Evolutionary conservation across 805 yeast genomes (phyloP), one percentile per base, ranked within the genome.

Genomic region (Metschnikowia drakensbergensis): DNA sequence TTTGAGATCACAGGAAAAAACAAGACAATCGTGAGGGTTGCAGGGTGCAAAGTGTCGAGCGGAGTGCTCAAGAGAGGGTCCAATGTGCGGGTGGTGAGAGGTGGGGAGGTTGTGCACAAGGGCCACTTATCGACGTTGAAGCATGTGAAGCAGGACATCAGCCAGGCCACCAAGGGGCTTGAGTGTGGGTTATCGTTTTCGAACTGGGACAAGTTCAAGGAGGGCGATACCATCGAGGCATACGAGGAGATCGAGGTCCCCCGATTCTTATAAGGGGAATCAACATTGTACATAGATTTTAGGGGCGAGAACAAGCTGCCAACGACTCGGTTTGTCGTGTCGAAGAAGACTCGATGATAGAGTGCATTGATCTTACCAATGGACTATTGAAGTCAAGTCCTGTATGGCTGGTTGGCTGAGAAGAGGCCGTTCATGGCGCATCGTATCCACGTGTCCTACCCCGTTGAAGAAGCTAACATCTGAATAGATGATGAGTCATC

Each of bases 141-240:
- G 67, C 88, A 86, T 52, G 83, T 82, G 45, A 89, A 88, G 63
- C 91, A 88, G 39, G 95, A 88, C 55, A 86, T 84, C 4, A 55
- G 68, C 1, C 92, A 86, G 59, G 88, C 87, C 6, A 80, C 80
- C 49, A 91, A 88, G 67, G 97, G 96, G 28, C 78, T 79, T 28
- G 99, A 94, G 58, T 94, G 97, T 72, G 99, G 99, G 46, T 63
- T 92, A 25, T 71, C 88, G 0, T 82, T 94, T 54, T 80, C 75
- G 2, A 68, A 69, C 37, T 89, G 89, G 83, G 81, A 79, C 37
- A 78, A 73, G 29, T 86, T 86, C 59, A 77, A 82, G 55, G 82
- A 72, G 17, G 97, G 95, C 13, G 98, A 94, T 67, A 59, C 72
- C 3, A 73, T 94, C 26, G 84, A 88, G 60, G 84, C 82, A 1